These are phyloP conservation scores for Aspergillus ustus DNA, from an alignment of 2,329 filamentous ascomycete species.

Conservation along the genomic window DNA sequence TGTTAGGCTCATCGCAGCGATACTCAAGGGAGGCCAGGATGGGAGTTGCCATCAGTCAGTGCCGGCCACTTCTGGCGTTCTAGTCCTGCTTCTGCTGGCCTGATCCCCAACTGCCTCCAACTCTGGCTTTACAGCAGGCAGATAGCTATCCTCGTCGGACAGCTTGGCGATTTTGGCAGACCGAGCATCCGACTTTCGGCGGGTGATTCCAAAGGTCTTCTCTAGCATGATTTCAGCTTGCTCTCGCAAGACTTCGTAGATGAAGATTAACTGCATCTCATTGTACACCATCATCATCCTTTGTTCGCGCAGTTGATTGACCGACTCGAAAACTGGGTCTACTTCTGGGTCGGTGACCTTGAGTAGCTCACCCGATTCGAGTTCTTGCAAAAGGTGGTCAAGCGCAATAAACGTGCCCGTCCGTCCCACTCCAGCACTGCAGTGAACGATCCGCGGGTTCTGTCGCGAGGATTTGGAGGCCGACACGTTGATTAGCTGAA, in stretches of 20 bases:
- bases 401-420: constrained; percentile 95
- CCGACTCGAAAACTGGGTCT: constrained; percentile 78
- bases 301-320: constrained; percentile 82
- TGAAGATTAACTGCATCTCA: constrained; percentile 79
- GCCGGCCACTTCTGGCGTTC: constrained; percentile 36
- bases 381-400: constrained; percentile 85
- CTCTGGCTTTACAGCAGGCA: constrained; percentile 41
- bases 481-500: constrained; percentile 56
- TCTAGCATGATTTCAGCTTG: constrained; percentile 42
- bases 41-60: constrained; percentile 29
- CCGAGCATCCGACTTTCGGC: constrained; percentile 32
- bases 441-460: constrained; percentile 82
- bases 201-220: constrained; percentile 27
- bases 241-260: constrained; percentile 84
- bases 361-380: constrained; percentile 73
- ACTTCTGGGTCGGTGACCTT: constrained; percentile 49
- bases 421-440: constrained; percentile 89
- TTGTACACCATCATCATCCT: constrained; percentile 95
- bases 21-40: neutral
- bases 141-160: constrained; percentile 34
- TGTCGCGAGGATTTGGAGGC: constrained; percentile 51
- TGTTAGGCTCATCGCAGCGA: constrained; percentile 13
- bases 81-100: constrained; percentile 32
- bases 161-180: constrained; percentile 44
- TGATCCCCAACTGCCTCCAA: constrained; percentile 35